phyloP scores from a whole-genome alignment of 352 stramenopile genomes.

The Pythium diclinum region DNA sequence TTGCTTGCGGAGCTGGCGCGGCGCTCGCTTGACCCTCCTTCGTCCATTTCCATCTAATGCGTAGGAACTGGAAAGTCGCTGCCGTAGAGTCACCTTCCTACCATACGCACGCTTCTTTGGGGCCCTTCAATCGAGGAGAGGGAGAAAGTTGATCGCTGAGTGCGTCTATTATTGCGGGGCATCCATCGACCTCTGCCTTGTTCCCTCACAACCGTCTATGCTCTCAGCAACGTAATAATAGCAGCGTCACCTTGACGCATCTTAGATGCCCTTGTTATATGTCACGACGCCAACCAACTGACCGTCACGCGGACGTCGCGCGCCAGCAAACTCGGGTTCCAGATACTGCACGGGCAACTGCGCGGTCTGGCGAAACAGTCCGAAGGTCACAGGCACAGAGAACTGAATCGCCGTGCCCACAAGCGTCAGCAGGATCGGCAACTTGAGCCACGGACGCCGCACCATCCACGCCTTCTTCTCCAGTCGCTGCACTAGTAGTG shows the following conservation, averaged over 20 bases:
- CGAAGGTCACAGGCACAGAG: conserved; percentile 83
- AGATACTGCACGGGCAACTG: conserved; percentile 61
- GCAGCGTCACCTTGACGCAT: background rate
- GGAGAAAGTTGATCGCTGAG: background rate
- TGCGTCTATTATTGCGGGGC: conserved; percentile 4
- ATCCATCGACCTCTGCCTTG: background rate
- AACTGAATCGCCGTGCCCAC: conserved; percentile 80
- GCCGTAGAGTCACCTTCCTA: background rate
- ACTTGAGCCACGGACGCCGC: conserved; percentile 48
- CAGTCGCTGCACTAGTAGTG: conserved; percentile 53
- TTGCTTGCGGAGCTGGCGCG: background rate
- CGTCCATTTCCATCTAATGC: background rate
- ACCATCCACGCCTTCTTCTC: conserved; percentile 44
- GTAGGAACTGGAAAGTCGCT: background rate
- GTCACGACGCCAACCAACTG: conserved; percentile 59
- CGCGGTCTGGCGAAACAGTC: conserved; percentile 79
- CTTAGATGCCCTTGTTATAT: conserved; percentile 82
- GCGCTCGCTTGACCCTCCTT: background rate
- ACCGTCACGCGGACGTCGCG: conserved; percentile 38
- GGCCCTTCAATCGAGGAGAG: background rate
- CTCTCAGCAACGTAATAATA: conserved; percentile 9
- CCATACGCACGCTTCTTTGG: background rate
- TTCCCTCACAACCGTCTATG: background rate
- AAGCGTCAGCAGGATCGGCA: conserved; percentile 64
- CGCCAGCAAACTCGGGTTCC: conserved; percentile 53